These are phyloP conservation scores for Hyaloscypha bicolor DNA, from an alignment of 495 filamentous ascomycete species.

Conservation along the genomic window DNA sequence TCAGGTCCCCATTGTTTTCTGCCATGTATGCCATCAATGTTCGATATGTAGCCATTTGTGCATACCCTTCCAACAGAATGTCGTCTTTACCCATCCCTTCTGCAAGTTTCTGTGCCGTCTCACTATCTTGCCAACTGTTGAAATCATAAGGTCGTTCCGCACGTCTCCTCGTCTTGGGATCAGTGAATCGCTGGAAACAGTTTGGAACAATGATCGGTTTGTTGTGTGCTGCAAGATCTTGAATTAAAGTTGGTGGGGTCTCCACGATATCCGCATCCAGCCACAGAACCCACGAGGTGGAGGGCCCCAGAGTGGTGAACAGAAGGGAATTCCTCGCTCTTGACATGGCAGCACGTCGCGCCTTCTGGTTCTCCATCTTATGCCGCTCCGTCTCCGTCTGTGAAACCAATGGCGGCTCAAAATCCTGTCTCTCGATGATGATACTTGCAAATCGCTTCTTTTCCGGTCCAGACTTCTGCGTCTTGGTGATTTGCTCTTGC, in stretches of 20 bases:
- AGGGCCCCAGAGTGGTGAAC: constrained; percentile 96
- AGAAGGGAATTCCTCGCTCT: constrained; percentile 90
- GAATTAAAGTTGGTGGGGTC: constrained; percentile 81
- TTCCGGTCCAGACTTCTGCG: constrained; percentile 73
- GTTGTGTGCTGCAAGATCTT: constrained; percentile 87
- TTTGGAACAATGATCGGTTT: constrained; percentile 91
- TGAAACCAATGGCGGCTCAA: constrained; percentile 76
- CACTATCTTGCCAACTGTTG: constrained; percentile 94
- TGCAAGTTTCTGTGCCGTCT: constrained; percentile 71
- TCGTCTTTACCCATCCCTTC: constrained; percentile 82
- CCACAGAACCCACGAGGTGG: constrained; percentile 96
- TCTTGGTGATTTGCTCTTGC: constrained; percentile 81
- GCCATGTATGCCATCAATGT: constrained; percentile 88
- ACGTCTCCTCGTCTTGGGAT: constrained; percentile 66
- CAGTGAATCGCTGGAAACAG: constrained; percentile 87
- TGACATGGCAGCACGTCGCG: constrained; percentile 84
- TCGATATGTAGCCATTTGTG: constrained; percentile 88
- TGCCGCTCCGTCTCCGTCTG: constrained; percentile 90
- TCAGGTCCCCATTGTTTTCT: constrained; percentile 56
- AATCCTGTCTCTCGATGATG: constrained; percentile 93
- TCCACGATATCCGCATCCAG: constrained; percentile 92
- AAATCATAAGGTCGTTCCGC: constrained; percentile 90
- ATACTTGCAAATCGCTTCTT: constrained; percentile 86
- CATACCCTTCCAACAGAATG: constrained; percentile 91
- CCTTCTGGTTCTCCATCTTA: constrained; percentile 85